These are phyloP conservation scores for Phialophora chinensis DNA, from an alignment of 2,329 filamentous ascomycete species.

Conservation along the genomic window DNA sequence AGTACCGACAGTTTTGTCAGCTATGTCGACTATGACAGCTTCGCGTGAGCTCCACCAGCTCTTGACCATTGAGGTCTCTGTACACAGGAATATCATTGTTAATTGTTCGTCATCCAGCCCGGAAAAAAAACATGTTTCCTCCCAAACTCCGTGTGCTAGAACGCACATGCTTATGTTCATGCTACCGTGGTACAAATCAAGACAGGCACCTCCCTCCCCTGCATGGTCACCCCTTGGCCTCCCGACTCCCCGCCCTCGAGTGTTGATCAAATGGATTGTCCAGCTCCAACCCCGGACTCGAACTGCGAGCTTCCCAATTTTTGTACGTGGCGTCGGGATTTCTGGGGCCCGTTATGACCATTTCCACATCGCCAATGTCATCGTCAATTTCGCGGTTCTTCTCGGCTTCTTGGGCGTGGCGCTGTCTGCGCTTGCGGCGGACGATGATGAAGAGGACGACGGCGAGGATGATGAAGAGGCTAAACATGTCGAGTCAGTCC, in stretches of 20 bases:
- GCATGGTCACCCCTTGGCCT: slow-evolving; percentile 3
- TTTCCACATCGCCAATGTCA: slow-evolving; percentile 18
- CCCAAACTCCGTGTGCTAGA: slow-evolving; percentile 1
- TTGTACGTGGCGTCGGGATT: slow-evolving; percentile 19
- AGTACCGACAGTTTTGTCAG: slow-evolving; percentile 1
- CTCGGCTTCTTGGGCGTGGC: slow-evolving; percentile 25
- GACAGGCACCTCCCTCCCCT: background rate
- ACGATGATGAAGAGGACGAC: slow-evolving; percentile 23
- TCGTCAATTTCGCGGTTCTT: slow-evolving; percentile 31
- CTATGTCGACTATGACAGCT: background rate
- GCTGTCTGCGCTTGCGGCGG: slow-evolving; percentile 17
- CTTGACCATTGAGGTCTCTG: background rate
- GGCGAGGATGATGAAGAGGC: slow-evolving; percentile 22
- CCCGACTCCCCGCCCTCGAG: background rate
- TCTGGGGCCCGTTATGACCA: slow-evolving; percentile 11
- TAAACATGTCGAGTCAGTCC: background rate
- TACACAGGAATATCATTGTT: background rate
- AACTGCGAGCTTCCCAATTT: slow-evolving; percentile 8
- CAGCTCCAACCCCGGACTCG: background rate
- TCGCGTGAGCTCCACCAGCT: background rate
- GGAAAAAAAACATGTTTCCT: background rate
- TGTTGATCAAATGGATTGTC: slow-evolving; percentile 17
- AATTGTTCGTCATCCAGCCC: background rate
- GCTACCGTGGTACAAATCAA: background rate
- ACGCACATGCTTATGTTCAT: background rate